Percentiles rank a stretch among this genome's conserved stretches.
Conservation (phyloP, 805 yeast genomes). For the Limtongia smithiae region DNA sequence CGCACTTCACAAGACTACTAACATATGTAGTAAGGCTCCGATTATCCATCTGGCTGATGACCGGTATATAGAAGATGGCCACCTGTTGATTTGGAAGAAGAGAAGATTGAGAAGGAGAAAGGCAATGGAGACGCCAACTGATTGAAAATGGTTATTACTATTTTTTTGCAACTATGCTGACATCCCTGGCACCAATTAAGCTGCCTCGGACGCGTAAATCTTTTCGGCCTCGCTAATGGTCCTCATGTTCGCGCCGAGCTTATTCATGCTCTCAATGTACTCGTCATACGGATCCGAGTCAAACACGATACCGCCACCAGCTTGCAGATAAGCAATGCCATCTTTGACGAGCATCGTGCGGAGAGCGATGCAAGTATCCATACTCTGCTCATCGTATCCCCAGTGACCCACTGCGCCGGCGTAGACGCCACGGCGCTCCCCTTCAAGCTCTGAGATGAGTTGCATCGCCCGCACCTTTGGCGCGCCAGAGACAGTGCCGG, state of each 20-base stretch:
- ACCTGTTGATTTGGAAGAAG: too few species aligned
- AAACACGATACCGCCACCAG: constrained; percentile 97
- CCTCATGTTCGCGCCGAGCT: constrained; percentile 88
- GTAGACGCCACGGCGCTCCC: constrained; percentile 90
- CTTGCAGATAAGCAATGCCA: constrained; percentile 87
- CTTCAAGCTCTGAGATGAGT: constrained; percentile 80
- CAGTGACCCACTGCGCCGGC: constrained; percentile 99
- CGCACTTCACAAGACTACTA: too few species aligned
- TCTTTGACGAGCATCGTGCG: constrained; percentile 96
- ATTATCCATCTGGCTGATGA: too few species aligned
- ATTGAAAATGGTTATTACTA: too few species aligned
- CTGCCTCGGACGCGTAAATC: constrained; percentile 45
- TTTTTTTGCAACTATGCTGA: too few species aligned
- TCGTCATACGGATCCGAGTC: constrained; percentile 96
- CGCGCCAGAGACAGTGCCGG: constrained; percentile 98
- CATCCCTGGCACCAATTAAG: too few species aligned
- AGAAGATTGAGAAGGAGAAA: too few species aligned
- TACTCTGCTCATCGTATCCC: constrained; percentile 90
- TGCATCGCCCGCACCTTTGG: constrained; percentile 98
- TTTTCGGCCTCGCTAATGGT: constrained; percentile 92
- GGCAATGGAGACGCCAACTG: too few species aligned
- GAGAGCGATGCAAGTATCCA: constrained; percentile 97
- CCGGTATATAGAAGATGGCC: too few species aligned
- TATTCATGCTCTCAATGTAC: constrained; percentile 93
- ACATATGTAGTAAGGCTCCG: too few species aligned